These are phyloP conservation scores for Camillea tinctor DNA, from an alignment of 2,329 filamentous ascomycete genomes.

Conservation along the genomic window DNA sequence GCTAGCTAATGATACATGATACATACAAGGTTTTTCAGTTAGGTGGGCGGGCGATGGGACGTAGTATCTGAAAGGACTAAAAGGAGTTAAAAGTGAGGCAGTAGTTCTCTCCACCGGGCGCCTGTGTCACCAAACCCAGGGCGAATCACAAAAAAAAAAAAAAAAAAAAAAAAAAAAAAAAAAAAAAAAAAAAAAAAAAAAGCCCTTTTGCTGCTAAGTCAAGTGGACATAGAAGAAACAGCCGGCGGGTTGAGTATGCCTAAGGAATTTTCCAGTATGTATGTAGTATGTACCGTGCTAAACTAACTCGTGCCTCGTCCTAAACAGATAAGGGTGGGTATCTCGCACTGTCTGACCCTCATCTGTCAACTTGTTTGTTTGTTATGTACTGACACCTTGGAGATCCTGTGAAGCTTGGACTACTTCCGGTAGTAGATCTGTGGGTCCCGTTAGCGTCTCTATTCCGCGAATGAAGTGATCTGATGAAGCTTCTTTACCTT, in stretches of 20 bases:
- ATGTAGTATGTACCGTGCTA: background rate
- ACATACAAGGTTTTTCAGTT: background rate
- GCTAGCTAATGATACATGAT: background rate
- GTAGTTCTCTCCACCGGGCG: slow-evolving; percentile 9
- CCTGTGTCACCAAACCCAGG: slow-evolving; percentile 21
- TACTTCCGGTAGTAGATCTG: slow-evolving; percentile 43
- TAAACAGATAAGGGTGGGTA: background rate
- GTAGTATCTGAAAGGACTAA: slow-evolving; percentile 6
- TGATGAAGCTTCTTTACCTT: slow-evolving; percentile 62
- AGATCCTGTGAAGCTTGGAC: slow-evolving; percentile 1
- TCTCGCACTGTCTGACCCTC: background rate
- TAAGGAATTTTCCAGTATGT: background rate
- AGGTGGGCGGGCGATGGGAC: slow-evolving; percentile 5
- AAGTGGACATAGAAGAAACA: background rate
- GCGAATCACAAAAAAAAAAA: slow-evolving; percentile 17
- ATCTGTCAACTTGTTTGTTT: slow-evolving; percentile 2
- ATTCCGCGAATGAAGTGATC: background rate
- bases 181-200: no score
- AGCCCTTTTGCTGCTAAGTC: no score
- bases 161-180: no score
- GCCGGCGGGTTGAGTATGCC: background rate
- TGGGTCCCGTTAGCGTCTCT: slow-evolving; percentile 16
- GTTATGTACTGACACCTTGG: background rate
- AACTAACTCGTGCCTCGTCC: background rate
- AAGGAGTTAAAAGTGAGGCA: slow-evolving; percentile 15